Evolutionary conservation across 164 flowering plant genomes (phyloP), one percentile per base, ranked within the genome.

Genomic region (Warburgia ugandensis): DNA sequence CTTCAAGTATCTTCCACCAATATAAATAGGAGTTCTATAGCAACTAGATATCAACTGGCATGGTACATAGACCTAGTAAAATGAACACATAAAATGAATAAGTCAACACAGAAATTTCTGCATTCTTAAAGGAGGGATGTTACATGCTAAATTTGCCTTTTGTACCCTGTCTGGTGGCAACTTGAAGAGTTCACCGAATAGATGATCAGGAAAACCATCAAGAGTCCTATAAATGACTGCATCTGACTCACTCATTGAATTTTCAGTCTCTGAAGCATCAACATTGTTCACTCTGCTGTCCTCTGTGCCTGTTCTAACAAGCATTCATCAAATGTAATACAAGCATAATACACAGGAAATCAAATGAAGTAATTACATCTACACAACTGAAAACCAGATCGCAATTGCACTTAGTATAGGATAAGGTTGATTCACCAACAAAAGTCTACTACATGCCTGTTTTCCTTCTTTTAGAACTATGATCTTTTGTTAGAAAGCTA

Each of bases 1-100:
- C 86, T 92, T 92, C 54, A 92, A 69, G 60, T 92, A 92, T 74
- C 96, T 76, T 47, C 98, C 98, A 62, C 87, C 85, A 54, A 92
- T 66, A 62, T 68, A 92, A 46, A 83, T 66, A 49, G 87, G 78
- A 4, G 69, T 67, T 69, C 81, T 74, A 60, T 52, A 52, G 73
- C 83, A 85, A 46, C 10, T 59, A 52, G 68, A 17, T 40, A 45
- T 48, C 82, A 83, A 55, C 51, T 48, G 20, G 74, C 92, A 87
- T 21, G 86, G 78, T 57, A 68, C 68, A 35, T 56, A 68, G 42
- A 67, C 86, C 98, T 92, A 64, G 16, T 45, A 62, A 48, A 8
- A 25, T 39, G 56, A 25, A 9, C 32, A 35, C 27, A 27, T 13
- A 28, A 26, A 40, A 23, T 30, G 8, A 44, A 49, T 21, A 42